Evolutionary conservation across 106 monocot species (phyloP).

Genomic region (Xerophyta viscosa): DNA sequence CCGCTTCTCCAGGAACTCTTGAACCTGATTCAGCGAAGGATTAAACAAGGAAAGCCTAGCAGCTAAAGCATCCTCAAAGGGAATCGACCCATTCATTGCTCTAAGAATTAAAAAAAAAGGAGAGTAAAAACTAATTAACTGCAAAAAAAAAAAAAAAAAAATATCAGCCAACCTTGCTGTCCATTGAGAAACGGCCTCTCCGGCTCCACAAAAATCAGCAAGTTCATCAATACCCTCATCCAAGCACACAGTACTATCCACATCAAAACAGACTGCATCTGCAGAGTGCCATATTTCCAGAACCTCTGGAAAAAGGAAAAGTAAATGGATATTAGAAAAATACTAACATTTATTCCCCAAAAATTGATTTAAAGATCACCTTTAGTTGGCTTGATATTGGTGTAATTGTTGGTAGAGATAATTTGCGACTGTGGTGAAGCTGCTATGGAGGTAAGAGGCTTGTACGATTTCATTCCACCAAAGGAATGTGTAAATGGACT

Average conservation of each 20-base stretch:
- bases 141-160: no score
- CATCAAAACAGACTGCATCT: conserved; percentile 25
- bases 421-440: neutral
- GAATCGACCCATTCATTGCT: conserved; percentile 94
- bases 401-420: conserved; percentile 10
- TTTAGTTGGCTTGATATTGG: conserved; percentile 31
- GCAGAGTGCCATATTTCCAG: conserved; percentile 69
- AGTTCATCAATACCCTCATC: conserved; percentile 72
- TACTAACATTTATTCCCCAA: neutral
- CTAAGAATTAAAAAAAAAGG: conserved; percentile 21
- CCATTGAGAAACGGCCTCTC: conserved; percentile 96
- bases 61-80: conserved; percentile 91
- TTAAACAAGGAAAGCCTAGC: conserved; percentile 85
- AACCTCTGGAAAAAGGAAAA: conserved; percentile 44
- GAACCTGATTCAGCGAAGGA: conserved; percentile 64
- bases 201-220: conserved; percentile 35
- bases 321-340: neutral
- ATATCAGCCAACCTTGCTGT: conserved; percentile 51
- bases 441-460: neutral
- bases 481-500: neutral
- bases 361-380: conserved; percentile 11
- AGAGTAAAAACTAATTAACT: no score
- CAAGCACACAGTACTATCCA: conserved; percentile 48
- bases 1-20: conserved; percentile 67
- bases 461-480: neutral